Evolutionary conservation across 306 rosid species (phyloP), one percentile per base, ranked within the genome.

Genomic region (Canavalia ensiformis): DNA sequence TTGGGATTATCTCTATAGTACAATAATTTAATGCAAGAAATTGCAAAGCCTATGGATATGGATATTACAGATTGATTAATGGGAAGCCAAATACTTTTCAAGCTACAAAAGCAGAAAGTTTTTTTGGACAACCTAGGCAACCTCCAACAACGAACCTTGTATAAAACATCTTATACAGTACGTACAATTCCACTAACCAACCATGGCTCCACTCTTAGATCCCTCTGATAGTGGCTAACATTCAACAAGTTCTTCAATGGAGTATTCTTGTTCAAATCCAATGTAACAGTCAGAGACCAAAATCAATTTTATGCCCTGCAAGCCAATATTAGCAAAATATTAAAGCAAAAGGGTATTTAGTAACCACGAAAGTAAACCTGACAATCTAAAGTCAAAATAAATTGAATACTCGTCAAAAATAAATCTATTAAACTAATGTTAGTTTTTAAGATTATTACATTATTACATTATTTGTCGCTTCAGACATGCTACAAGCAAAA

Each of bases 261-360:
- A 83, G 83, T 90, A 90, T 80, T 90, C 97, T 90, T 88, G 97
- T 52, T 93, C 93, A 12, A 90, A 95, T 51, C 94, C 93, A 77
- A 95, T n/a, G 85, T 95, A 95, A 79, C 96, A 95, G 90, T 95
- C 99, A 2, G 99, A 95, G 74, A 95, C 90, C 65, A 94, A 62
- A 64, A 87, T 80, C 87, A 95, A 66, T 87, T 90, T 93, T 87
- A 91, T 63, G 42, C 86, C 98, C 97, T 90, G 94, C 35, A 81
- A 87, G 47, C 8, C 70, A 82, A 77, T 3, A 8, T 62, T 33
- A 45, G 58, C 30, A 49, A 59, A 52, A 46, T 7, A 25, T 55
- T 49, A 33, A 64, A 54, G 60, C 41, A 77, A 47, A 59, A 52
- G 59, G 33, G 59, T 77, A 56, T 30, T 72, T 41, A 67, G 47